These are phyloP conservation scores for Termitomyces heimii DNA, from an alignment of 768 basidiomycete species.

Conservation along the genomic window DNA sequence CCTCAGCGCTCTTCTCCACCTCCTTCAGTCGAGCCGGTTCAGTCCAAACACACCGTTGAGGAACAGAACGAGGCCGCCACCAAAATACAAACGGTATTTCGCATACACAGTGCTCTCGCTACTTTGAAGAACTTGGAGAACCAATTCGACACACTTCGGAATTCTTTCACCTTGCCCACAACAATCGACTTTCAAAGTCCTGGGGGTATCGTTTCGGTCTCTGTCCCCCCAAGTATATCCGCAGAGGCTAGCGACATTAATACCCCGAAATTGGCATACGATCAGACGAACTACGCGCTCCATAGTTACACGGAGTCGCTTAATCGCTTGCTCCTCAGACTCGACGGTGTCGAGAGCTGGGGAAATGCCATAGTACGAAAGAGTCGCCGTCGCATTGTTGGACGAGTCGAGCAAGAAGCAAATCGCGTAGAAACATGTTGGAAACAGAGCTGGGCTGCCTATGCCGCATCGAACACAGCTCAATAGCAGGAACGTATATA, in stretches of 20 bases:
- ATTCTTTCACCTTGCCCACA: constrained; percentile 36
- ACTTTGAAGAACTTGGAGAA: constrained; percentile 22
- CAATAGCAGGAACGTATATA: neutral
- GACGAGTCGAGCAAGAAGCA: constrained; percentile 55
- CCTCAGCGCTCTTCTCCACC: constrained; percentile 3
- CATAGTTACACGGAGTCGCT: constrained; percentile 61
- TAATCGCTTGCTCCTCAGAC: constrained; percentile 53
- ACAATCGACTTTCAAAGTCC: constrained; percentile 43
- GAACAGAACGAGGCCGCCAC: constrained; percentile 34
- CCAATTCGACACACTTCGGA: constrained; percentile 37
- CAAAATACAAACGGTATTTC: constrained; percentile 42
- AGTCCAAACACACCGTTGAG: constrained; percentile 19
- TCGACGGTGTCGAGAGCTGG: constrained; percentile 65
- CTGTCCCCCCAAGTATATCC: constrained; percentile 16
- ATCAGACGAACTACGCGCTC: constrained; percentile 50
- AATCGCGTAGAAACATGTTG: constrained; percentile 42
- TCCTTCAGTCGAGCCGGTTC: constrained; percentile 6
- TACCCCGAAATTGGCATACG: constrained; percentile 50
- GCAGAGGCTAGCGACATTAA: constrained; percentile 10
- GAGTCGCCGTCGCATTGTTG: constrained; percentile 45
- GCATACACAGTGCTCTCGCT: constrained; percentile 33
- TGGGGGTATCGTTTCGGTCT: constrained; percentile 21
- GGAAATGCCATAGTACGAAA: constrained; percentile 50
- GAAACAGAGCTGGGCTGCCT: constrained; percentile 29
- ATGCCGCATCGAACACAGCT: constrained; percentile 8